Evolutionary conservation across 129 eudicot species (phyloP), one percentile per base, ranked within the genome.

Genomic region (Calendula officinalis): DNA sequence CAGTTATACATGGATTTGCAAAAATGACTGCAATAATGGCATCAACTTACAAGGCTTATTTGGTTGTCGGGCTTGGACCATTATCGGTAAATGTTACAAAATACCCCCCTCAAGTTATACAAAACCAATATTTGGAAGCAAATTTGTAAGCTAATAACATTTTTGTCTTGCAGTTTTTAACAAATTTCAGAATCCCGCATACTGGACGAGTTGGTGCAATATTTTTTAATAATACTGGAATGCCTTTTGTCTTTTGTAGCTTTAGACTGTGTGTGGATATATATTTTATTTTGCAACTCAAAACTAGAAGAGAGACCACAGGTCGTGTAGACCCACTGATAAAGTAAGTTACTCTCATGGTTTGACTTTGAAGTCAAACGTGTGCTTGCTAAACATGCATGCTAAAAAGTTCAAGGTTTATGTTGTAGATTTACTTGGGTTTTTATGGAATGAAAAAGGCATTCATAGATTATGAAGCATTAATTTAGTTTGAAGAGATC

Each of bases 1-100:
- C 96, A 38, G 75, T 86, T 22, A 94, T 94, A 58, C 99, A 94
- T 67, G 97, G 97, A 56, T 80, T 94, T 41, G 99, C 99, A 34
- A 83, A 97, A 78, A 85, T 94, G 92, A 97, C 99, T 70, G 97
- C 97, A 73, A 83, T 88, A 37, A 94, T 94, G 99, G 99, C 97
- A 33, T 79, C 99, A 77, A 94, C 99, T 27, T 94, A 94, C 78
- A 94, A 88, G 77, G 96, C 99, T 30, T 94, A 94, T 74, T 80
- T 94, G 64, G 99, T 97, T 3, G 95, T 84, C 4, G 99, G 99
- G 34, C 97, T 94, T 61, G 99, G 99, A 51, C 99, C 99, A 27
- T 66, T 94, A 66, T 94, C 99, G 79, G 99, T 94, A 86, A 58
- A 94, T 48, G 12, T 13, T 64, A 22, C 8, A 41, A 9, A 66